Percentiles rank a stretch among this genome's conserved stretches.
These are phyloP conservation scores for Penicillium sp. DNA, from an alignment of 2,329 filamentous ascomycete genomes.

Conservation along the genomic window DNA sequence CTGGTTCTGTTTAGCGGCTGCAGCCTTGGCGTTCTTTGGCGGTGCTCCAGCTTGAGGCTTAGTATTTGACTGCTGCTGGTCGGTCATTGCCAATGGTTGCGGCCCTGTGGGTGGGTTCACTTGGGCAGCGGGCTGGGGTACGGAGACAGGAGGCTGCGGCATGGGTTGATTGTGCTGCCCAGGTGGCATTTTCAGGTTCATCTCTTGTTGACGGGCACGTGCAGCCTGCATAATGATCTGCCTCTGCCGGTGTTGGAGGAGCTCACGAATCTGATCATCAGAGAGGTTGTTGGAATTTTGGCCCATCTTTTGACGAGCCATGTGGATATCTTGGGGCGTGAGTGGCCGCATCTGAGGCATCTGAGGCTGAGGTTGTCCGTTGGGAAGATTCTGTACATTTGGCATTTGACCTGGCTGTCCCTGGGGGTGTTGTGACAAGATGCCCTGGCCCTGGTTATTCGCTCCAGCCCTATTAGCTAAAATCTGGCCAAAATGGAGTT, in stretches of 20 bases:
- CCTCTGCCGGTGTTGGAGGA: conserved; percentile 39
- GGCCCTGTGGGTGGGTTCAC: conserved; percentile 22
- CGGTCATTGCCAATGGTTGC: conserved; percentile 25
- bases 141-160: conserved; percentile 23
- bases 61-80: conserved; percentile 28
- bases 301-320: conserved; percentile 38
- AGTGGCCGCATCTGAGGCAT: conserved; percentile 26
- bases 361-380: conserved; percentile 28
- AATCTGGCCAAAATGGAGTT: conserved; percentile 46
- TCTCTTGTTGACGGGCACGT: conserved; percentile 28
- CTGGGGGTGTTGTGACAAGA: conserved; percentile 22
- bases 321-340: conserved; percentile 36
- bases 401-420: conserved; percentile 30
- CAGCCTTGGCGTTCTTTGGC: conserved; percentile 27
- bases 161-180: conserved; percentile 28
- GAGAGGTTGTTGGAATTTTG: conserved; percentile 33
- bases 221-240: conserved; percentile 32
- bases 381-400: conserved; percentile 28
- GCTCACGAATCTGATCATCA: conserved; percentile 45
- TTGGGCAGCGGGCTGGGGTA: conserved; percentile 25
- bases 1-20: conserved; percentile 33
- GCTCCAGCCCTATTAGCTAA: conserved; percentile 29
- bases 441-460: conserved; percentile 21
- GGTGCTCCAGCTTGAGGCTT: conserved; percentile 30
- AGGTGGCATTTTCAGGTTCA: conserved; percentile 19